Base-by-base conservation (phyloP, 2,329 filamentous ascomycete genomes). In the Aspergillus ruber region DNA sequence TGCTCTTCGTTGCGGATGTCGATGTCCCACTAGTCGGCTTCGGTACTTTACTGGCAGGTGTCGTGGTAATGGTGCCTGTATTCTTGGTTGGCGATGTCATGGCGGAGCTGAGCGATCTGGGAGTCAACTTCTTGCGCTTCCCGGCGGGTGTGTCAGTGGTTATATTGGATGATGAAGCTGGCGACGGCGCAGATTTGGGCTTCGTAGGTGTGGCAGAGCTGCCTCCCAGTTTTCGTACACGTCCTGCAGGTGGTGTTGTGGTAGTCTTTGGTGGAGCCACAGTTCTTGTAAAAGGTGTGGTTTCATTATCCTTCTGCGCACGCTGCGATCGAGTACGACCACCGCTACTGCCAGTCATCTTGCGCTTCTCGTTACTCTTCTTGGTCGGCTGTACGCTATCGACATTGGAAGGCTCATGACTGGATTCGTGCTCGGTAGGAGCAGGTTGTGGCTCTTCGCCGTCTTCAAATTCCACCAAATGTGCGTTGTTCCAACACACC, bases 401-500 rank as follows among this genome's bases (percentile, higher is more conserved):
- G 12, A 51, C 45, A 44, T 44, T 47, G 17, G 47, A 50, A 43
- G 56, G 48, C 50, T 65, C 59, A 54, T 57, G 49, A 23, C 49
- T 51, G 48, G 45, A 48, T 38, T 33, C 50, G 6, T 43, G 47
- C 23, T 32, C 45, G 44, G 46, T 49, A 38, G 48, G 52, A 35
- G 55, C 50, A 23, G 41, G n/a, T 25, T 47, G 41, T 9, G 47
- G 17, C 36, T 39, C 53, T 4, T 55, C 46, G 8, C 59, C 57
- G 27, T 62, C 65, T 45, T 66, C 61, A 43, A 62, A 69, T 47
- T 66, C 57, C 15, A 61, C 67, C 6, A 70, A 60, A n/a, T 58
- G 62, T 32, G 64, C 56, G 4, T 69, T 63, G 21, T 68, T 67
- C 68, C 68, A 71, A n/a, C 58, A 58, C 23, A 71, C 67, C 17